Evolutionary conservation across 2,329 filamentous ascomycete species (phyloP), one percentile per base, ranked within the genome.

Genomic region (Fusarium haematococcum): DNA sequence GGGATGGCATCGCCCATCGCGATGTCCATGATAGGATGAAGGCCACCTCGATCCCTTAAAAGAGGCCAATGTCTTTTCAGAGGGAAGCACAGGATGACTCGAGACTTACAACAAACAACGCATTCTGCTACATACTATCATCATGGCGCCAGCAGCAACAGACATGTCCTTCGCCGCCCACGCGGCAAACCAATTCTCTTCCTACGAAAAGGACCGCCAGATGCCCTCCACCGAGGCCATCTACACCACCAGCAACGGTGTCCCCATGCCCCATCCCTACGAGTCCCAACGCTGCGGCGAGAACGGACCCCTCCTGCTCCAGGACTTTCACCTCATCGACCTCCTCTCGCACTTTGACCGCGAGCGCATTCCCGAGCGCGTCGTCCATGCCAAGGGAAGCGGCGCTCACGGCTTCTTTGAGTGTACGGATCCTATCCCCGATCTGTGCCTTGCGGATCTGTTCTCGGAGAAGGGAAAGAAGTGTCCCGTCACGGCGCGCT

Each of bases 401-500:
- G 90, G 88, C 32, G 88, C 88, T 3, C 88, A 87, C 69, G 90
- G 89, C 14, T 87, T 73, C 81, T 90, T 74, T 84, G 90, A 85
- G 76, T 83, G 83, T 63, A 84, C 83, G 2, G 76, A 85, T 54
- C 79, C 81, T 3, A 84, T 90, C 63, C 86, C 87, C n/a, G 88
- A 92, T 63, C 77, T 91, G 43, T 90, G 86, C 8, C 83, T 84
- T 3, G 87, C 88, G 35, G 80, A 84, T 64, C 84, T 89, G 66
- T 89, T 91, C 78, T 88, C 85, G 77, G 85, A 88, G 66, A 86
- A 90, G 63, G 93, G 92, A 75, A 94, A 94, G 85, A 90, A 90
- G 81, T 94, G 92, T 57, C 90, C 91, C 18, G 82, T 92, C 71
- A 87, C 92, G 2, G 87, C 89, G 50, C 90, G 93, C 5, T 94